A percentile compares a stretch with the other conserved stretches of the same genome.
Evolutionary conservation across 2,329 filamentous ascomycete genomes (phyloP).

Genomic region (Fusarium keratoplasticum): DNA sequence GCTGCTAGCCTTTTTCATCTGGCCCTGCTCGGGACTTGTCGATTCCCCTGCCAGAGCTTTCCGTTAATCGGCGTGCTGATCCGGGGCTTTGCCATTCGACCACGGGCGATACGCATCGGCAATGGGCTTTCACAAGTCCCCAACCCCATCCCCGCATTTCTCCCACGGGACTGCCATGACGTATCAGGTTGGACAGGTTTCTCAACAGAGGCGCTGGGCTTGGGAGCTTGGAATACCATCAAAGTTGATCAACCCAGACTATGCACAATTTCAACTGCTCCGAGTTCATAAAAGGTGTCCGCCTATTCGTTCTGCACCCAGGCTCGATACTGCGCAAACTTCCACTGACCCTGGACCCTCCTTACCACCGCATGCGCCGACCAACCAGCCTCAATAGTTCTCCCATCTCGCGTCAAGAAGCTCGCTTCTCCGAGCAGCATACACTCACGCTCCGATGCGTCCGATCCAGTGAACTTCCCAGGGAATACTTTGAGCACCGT

Average conservation of each 20-base stretch:
- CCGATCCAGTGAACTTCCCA: slow-evolving; percentile 47
- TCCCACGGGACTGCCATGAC: slow-evolving; percentile 31
- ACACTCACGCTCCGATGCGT: slow-evolving; percentile 44
- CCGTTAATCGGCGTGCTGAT: slow-evolving; percentile 37
- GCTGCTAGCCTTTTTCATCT: slow-evolving; percentile 15
- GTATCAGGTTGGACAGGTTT: slow-evolving; percentile 24
- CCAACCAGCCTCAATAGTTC: slow-evolving; percentile 44
- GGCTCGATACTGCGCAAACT: slow-evolving; percentile 48
- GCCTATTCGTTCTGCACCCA: slow-evolving; percentile 45
- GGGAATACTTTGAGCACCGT: slow-evolving; percentile 57
- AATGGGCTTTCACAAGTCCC: slow-evolving; percentile 21
- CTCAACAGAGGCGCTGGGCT: neutral
- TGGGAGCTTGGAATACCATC: neutral
- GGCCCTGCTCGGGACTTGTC: neutral
- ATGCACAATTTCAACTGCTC: slow-evolving; percentile 22
- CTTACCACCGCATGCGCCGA: slow-evolving; percentile 47
- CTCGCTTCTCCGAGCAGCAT: slow-evolving; percentile 50
- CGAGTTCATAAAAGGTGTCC: slow-evolving; percentile 25
- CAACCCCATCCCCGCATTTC: slow-evolving; percentile 18
- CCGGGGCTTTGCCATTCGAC: slow-evolving; percentile 32
- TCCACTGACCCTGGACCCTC: slow-evolving; percentile 48
- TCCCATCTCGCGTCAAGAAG: slow-evolving; percentile 44
- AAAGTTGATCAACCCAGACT: slow-evolving; percentile 18
- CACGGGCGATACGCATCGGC: slow-evolving; percentile 12
- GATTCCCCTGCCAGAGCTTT: slow-evolving; percentile 20